Conservation (phyloP, 768 basidiomycete species). For the Termitomyces sp. region DNA sequence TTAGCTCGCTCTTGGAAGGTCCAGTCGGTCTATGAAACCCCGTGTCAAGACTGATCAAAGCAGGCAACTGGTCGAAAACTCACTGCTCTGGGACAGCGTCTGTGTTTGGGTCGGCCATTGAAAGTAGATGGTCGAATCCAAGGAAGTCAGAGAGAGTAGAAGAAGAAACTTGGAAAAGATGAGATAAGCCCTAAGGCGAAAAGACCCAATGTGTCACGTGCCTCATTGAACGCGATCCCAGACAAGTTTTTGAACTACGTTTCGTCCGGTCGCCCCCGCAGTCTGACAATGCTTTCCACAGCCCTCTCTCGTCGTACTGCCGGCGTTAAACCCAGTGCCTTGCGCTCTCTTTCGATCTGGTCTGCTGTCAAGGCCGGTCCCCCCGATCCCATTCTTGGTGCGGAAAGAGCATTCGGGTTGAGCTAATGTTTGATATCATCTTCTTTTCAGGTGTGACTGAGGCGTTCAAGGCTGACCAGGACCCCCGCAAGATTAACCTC, state of each 20-base stretch:
- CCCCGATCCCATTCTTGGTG: slow-evolving; percentile 90
- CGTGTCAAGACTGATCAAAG: not conserved
- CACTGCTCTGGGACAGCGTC: slow-evolving; percentile 7
- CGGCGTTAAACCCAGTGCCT: slow-evolving; percentile 26
- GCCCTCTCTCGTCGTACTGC: slow-evolving; percentile 46
- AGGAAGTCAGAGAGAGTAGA: not conserved
- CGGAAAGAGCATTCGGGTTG: slow-evolving; percentile 10
- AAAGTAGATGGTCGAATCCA: not conserved
- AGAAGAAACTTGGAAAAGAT: not conserved
- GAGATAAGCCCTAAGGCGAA: slow-evolving; percentile 15
- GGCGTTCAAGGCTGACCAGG: slow-evolving; percentile 94
- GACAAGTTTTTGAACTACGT: slow-evolving; percentile 3
- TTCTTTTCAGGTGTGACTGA: slow-evolving; percentile 72
- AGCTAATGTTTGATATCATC: slow-evolving; percentile 6
- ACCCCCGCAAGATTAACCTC: slow-evolving; percentile 91
- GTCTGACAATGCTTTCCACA: slow-evolving; percentile 39
- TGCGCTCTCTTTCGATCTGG: slow-evolving; percentile 68
- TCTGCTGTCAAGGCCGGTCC: slow-evolving; percentile 80
- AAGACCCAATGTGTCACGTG: not conserved
- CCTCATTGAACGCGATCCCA: not conserved
- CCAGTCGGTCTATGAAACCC: slow-evolving; percentile 29
- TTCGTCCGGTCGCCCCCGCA: slow-evolving; percentile 16
- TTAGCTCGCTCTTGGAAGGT: slow-evolving; percentile 83
- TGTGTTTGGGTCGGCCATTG: slow-evolving; percentile 11
- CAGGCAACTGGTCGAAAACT: not conserved